phyloP scores from a whole-genome alignment of 2,329 filamentous ascomycete genomes.

The Aspergillus ochraceoroseus region DNA sequence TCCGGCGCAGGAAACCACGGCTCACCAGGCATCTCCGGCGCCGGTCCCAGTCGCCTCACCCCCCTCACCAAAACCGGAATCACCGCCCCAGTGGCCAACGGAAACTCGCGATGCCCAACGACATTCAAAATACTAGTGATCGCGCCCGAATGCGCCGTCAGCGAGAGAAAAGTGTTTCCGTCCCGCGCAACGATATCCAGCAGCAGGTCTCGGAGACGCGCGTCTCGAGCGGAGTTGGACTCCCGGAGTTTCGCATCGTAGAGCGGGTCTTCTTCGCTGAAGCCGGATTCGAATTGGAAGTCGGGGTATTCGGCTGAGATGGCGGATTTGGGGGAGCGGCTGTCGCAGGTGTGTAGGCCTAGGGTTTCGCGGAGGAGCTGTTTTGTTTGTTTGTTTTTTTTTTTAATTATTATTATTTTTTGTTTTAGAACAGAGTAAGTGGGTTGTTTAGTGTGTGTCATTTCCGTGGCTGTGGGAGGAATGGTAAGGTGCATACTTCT shows the following conservation, averaged over 20 bases:
- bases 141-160: conserved; percentile 57
- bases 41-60: conserved; percentile 26
- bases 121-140: conserved; percentile 51
- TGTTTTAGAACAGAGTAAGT: too few species aligned
- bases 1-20: conserved; percentile 24
- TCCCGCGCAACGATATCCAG: conserved; percentile 52
- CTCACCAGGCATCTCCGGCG: conserved; percentile 22
- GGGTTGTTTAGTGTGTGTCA: background rate
- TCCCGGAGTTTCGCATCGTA: conserved; percentile 50
- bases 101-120: conserved; percentile 46
- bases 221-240: conserved; percentile 46
- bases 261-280: conserved; percentile 52
- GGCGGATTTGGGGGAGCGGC: conserved; percentile 47
- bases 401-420: too few species aligned
- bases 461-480: background rate
- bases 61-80: conserved; percentile 50
- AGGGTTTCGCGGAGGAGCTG: conserved; percentile 54
- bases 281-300: conserved; percentile 51
- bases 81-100: conserved; percentile 47
- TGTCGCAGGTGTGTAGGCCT: conserved; percentile 59
- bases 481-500: conserved; percentile 39
- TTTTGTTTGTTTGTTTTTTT: background rate
- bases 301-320: conserved; percentile 49
- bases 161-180: conserved; percentile 46
- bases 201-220: conserved; percentile 45